These are phyloP conservation scores for Ilyonectria robusta DNA, from an alignment of 2,329 filamentous ascomycete genomes.

Conservation along the genomic window DNA sequence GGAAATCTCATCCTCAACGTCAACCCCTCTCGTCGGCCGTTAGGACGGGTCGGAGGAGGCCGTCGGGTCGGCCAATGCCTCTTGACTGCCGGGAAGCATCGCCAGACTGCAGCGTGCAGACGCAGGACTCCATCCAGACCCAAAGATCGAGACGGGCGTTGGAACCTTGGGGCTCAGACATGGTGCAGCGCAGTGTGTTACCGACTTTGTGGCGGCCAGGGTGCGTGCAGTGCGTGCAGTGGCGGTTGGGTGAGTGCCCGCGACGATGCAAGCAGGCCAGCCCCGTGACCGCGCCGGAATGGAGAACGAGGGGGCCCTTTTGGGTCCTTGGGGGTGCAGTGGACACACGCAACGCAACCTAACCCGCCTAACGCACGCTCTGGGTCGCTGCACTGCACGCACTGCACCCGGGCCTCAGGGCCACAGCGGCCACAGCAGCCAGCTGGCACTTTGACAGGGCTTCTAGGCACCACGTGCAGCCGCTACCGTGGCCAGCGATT, in stretches of 20 bases:
- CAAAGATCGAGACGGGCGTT: not conserved
- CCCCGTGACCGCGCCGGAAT: constrained; percentile 16
- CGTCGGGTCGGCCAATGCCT: not conserved
- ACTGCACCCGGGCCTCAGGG: constrained; percentile 15
- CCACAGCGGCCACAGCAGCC: constrained; percentile 13
- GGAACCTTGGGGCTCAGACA: not conserved
- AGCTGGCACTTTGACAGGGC: constrained; percentile 9
- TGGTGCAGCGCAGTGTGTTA: constrained; percentile 11
- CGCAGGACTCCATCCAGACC: no score
- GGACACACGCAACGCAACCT: constrained; percentile 1
- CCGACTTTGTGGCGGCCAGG: constrained; percentile 21
- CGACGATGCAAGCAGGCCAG: constrained; percentile 21
- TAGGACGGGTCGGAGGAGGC: not conserved
- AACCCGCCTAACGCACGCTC: not conserved
- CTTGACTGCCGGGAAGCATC: not conserved
- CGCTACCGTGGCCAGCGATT: not conserved
- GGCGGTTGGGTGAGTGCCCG: constrained; percentile 22
- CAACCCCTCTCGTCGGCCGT: not conserved
- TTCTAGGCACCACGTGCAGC: constrained; percentile 13
- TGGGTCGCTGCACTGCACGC: not conserved
- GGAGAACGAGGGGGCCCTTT: constrained; percentile 8
- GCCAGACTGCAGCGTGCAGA: no score
- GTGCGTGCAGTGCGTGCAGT: constrained; percentile 29
- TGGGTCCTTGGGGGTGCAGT: constrained; percentile 1
- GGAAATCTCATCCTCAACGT: not conserved